These are phyloP conservation scores for Fomes fomentarius DNA, from an alignment of 1,284 basidiomycete species.

Conservation along the genomic window DNA sequence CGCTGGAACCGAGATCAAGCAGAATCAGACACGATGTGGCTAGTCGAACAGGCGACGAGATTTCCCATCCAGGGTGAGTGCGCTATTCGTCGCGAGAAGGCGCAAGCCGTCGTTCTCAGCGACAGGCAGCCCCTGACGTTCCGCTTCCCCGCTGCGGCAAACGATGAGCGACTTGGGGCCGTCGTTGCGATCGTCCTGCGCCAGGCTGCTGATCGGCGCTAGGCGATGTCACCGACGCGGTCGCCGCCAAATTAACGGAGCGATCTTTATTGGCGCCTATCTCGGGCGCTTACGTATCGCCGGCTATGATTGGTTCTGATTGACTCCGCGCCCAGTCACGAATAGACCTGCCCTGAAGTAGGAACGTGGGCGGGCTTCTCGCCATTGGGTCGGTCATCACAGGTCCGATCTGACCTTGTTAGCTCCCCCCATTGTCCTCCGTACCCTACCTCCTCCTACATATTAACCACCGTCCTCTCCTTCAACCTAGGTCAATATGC, in stretches of 20 bases:
- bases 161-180: conserved; percentile 9
- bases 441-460: conserved; percentile 31
- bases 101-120: neutral
- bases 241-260: conserved; percentile 21
- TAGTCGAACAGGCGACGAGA: neutral
- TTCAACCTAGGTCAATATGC: conserved; percentile 38
- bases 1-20: conserved; percentile 5
- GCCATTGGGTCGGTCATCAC: conserved; percentile 24
- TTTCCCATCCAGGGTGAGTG: neutral
- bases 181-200: no score
- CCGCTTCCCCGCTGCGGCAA: neutral
- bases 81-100: neutral
- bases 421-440: conserved; percentile 34
- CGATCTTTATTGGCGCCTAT: conserved; percentile 16
- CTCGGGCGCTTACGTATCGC: conserved; percentile 1
- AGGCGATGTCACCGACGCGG: conserved; percentile 19
- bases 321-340: conserved; percentile 23
- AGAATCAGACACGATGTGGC: conserved; percentile 10
- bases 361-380: conserved; percentile 31
- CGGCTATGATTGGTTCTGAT: conserved; percentile 5
- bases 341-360: conserved; percentile 34
- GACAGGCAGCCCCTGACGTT: neutral
- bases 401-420: conserved; percentile 21
- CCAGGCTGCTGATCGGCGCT: no score
- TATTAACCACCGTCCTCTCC: conserved; percentile 33